Conservation (phyloP, 2,329 filamentous ascomycete species). For the Emergomyces africanus region DNA sequence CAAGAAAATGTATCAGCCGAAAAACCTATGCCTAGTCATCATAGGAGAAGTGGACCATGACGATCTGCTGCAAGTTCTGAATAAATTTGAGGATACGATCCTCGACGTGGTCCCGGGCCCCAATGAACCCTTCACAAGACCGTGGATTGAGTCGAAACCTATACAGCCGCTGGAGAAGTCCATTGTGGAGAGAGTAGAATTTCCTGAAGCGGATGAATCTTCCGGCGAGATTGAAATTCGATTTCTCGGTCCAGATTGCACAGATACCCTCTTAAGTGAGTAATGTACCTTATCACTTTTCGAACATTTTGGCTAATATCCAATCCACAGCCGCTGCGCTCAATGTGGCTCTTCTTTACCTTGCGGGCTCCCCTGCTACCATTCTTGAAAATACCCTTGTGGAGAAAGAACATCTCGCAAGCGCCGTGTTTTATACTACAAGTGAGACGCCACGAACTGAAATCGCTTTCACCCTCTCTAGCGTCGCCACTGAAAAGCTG, state of each 20-base stretch:
- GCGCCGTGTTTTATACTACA: conserved; percentile 66
- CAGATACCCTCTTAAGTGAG: conserved; percentile 48
- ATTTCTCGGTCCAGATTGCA: conserved; percentile 77
- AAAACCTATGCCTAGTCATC: conserved; percentile 81
- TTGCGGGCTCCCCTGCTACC: conserved; percentile 86
- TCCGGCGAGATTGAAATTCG: conserved; percentile 76
- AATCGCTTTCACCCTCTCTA: conserved; percentile 74
- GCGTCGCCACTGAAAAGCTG: conserved; percentile 77
- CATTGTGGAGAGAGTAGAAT: conserved; percentile 66
- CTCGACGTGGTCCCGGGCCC: conserved; percentile 65
- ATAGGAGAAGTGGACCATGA: conserved; percentile 83
- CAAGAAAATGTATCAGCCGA: conserved; percentile 93
- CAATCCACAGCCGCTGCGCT: conserved; percentile 52
- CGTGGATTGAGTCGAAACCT: conserved; percentile 81
- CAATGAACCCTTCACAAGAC: conserved; percentile 64
- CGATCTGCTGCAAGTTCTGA: conserved; percentile 66
- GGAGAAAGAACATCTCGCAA: conserved; percentile 83
- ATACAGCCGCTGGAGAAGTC: conserved; percentile 61
- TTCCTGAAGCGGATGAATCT: conserved; percentile 93
- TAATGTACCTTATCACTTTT: conserved; percentile 6
- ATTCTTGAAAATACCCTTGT: conserved; percentile 85
- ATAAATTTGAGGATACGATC: conserved; percentile 80
- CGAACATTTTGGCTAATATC: not conserved
- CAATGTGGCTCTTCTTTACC: conserved; percentile 68
- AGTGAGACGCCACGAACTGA: conserved; percentile 70